phyloP scores from a whole-genome alignment of 495 filamentous ascomycete species.

The Peziza echinospora region DNA sequence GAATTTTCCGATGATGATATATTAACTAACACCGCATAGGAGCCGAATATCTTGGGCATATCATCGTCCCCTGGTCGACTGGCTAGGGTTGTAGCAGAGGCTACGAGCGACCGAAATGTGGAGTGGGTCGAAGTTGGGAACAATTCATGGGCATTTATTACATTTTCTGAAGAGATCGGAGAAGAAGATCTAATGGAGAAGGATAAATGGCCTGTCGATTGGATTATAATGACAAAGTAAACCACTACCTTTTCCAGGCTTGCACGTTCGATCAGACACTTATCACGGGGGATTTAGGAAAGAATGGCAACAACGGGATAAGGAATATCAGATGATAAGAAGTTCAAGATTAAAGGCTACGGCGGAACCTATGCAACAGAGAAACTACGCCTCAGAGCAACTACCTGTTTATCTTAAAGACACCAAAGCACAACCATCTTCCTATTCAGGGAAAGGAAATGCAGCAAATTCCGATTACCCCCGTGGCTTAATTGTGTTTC shows the following conservation, averaged over 20 bases:
- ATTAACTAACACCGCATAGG: slow-evolving; percentile 4
- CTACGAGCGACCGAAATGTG: slow-evolving; percentile 7
- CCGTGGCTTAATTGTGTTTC: slow-evolving; percentile 12
- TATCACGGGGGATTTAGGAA: slow-evolving; percentile 2
- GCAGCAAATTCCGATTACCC: too few species aligned
- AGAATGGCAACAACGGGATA: slow-evolving; percentile 17
- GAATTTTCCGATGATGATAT: slow-evolving; percentile 5
- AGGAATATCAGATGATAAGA: slow-evolving; percentile 11
- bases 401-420: neutral
- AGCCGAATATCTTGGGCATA: slow-evolving; percentile 12
- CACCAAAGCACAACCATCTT: neutral
- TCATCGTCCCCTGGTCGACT: slow-evolving; percentile 10
- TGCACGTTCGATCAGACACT: neutral
- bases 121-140: slow-evolving; percentile 11
- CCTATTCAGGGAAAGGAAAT: too few species aligned
- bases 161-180: slow-evolving; percentile 17
- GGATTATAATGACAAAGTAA: slow-evolving; percentile 24
- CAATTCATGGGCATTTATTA: slow-evolving; percentile 21
- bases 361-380: too few species aligned
- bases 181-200: slow-evolving; percentile 8
- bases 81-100: slow-evolving; percentile 10
- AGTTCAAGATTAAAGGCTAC: too few species aligned
- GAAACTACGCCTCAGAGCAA: too few species aligned
- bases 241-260: neutral
- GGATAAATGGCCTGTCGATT: slow-evolving; percentile 19